Evolutionary conservation across 306 rosid species (phyloP).

Genomic region (Trichosanthes truncata): DNA sequence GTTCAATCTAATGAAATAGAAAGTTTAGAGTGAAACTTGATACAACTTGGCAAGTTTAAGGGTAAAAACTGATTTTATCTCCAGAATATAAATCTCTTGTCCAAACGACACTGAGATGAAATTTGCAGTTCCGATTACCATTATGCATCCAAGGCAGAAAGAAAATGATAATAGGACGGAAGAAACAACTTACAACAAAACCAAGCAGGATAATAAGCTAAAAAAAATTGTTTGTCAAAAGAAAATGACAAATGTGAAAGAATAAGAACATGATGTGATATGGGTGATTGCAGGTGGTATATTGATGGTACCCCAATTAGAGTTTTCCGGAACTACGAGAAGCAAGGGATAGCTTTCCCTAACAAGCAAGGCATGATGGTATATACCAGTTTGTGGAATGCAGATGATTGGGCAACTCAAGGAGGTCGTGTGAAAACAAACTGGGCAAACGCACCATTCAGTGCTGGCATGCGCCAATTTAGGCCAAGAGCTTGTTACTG

Average conservation of each 20-base stretch:
- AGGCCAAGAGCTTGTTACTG: constrained; percentile 74
- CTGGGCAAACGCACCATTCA: constrained; percentile 63
- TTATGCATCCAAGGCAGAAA: background rate
- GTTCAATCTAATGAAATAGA: background rate
- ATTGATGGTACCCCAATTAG: constrained; percentile 62
- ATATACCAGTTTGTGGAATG: constrained; percentile 64
- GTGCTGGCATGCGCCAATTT: constrained; percentile 35
- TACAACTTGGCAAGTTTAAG: background rate
- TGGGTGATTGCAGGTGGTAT: constrained; percentile 51
- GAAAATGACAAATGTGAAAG: background rate
- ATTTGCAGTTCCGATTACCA: background rate
- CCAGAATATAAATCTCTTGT: background rate
- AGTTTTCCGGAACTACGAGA: constrained; percentile 60
- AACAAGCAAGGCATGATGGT: constrained; percentile 70
- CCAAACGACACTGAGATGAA: background rate
- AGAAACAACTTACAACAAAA: background rate
- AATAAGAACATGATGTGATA: background rate
- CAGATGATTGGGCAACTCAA: constrained; percentile 75
- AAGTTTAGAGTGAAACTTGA: background rate
- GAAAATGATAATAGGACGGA: background rate
- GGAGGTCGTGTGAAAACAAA: constrained; percentile 66
- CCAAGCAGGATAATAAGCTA: background rate
- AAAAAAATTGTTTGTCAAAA: background rate
- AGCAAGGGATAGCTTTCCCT: constrained; percentile 50
- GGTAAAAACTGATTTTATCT: background rate